Base-by-base conservation (phyloP, 31 red algal species). In the Asparagopsis taxiformis region DNA sequence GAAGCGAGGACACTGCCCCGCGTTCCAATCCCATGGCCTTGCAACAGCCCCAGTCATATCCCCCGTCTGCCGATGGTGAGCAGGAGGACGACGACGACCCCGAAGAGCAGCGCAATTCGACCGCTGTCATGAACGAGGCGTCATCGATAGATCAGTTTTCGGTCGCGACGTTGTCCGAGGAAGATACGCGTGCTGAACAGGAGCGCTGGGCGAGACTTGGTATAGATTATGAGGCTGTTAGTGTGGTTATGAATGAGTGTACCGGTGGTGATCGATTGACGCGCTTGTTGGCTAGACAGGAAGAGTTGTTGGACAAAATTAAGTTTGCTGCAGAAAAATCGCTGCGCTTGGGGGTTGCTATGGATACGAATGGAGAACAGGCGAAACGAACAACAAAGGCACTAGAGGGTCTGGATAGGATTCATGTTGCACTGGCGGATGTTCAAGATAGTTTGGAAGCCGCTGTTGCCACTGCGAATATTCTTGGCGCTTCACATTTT, bases 381-480 rank as follows among this genome's bases (percentile, higher is more conserved):
- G 81, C 81, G 24, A 56, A 31, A 34, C 55, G 52, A 46, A 81
- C 64, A 15, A 81, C 64, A 6, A 46, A 16, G 20, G 77, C 64
- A 21, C 30, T 81, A 22, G 77, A 81, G 28, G 24, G 55, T 0
- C 53, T 81, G 32, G 77, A 81, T 43, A 59, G 65, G 53, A 41
- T 81, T 38, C 64, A 70, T n/a, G 55, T 81, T 10, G 35, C 77
- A 13, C 25, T 61, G 33, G 30, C 77, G 4, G 62, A 68, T 22
- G 77, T 81, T 25, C 77, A 81, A 54, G 64, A 81, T 24, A 50
- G 62, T 39, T 46, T 84, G 24, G 79, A 86, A 23, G 51, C 58
- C 3, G 81, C 70, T 0, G 62, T 75, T 26, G 81, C 81, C 17
- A 86, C 81, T 17, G 81, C 81, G 24, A 86, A 86, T 62, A 86